phyloP scores from a whole-genome alignment of 306 rosid species.

The Corylus avellana region DNA sequence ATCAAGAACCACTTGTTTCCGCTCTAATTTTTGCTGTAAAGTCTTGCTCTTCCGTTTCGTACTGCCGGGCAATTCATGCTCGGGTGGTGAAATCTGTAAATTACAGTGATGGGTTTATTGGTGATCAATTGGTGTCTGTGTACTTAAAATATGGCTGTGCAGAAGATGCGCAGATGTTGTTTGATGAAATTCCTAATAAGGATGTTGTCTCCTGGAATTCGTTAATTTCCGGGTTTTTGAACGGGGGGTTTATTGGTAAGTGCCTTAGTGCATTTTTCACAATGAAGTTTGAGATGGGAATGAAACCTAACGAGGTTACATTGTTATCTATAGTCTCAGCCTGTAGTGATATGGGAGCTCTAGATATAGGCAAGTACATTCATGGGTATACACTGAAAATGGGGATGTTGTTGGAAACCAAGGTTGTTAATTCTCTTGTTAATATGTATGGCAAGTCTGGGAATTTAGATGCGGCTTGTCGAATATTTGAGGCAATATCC shows the following conservation, averaged over 20 bases:
- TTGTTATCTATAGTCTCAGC: slow-evolving; percentile 56
- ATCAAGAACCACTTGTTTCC: slow-evolving; percentile 44
- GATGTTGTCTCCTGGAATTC: slow-evolving; percentile 76
- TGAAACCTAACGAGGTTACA: slow-evolving; percentile 57
- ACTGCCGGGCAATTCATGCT: slow-evolving; percentile 59
- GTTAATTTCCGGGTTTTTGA: slow-evolving; percentile 61
- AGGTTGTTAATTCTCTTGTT: slow-evolving; percentile 60
- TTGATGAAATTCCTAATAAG: slow-evolving; percentile 62
- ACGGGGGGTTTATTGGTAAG: slow-evolving; percentile 39
- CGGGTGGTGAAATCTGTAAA: slow-evolving; percentile 55
- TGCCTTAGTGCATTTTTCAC: slow-evolving; percentile 46
- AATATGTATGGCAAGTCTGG: slow-evolving; percentile 76
- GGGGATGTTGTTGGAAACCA: slow-evolving; percentile 51
- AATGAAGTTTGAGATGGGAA: slow-evolving; percentile 42
- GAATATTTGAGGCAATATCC: slow-evolving; percentile 51
- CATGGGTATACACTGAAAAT: slow-evolving; percentile 60
- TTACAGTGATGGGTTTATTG: slow-evolving; percentile 69
- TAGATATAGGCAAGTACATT: slow-evolving; percentile 50
- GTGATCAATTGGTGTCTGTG: slow-evolving; percentile 62
- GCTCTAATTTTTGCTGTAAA: slow-evolving; percentile 44
- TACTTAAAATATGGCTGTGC: slow-evolving; percentile 49
- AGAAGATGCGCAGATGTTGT: slow-evolving; percentile 57
- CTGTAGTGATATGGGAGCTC: slow-evolving; percentile 43
- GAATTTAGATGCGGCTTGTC: slow-evolving; percentile 39
- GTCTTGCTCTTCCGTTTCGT: slow-evolving; percentile 47